These are phyloP conservation scores for Porphyrellus cyaneotinctus DNA, from an alignment of 768 basidiomycete species.

Conservation along the genomic window DNA sequence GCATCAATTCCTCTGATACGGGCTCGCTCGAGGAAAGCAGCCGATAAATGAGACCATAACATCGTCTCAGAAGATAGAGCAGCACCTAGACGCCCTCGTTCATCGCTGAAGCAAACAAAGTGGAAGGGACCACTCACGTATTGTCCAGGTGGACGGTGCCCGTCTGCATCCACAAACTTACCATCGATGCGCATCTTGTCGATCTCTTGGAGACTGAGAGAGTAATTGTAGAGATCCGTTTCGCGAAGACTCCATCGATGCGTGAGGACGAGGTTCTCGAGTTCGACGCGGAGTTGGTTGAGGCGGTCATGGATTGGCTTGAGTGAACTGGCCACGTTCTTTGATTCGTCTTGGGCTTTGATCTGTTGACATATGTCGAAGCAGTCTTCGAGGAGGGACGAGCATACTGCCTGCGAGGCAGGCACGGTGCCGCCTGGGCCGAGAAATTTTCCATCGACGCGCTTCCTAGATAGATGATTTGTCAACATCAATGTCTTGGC, in stretches of 20 bases:
- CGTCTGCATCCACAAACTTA: slow-evolving; percentile 93
- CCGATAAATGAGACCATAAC: slow-evolving; percentile 94
- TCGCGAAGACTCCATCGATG: slow-evolving; percentile 97
- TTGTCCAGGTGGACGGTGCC: slow-evolving; percentile 89
- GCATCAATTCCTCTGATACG: slow-evolving; percentile 97
- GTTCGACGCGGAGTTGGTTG: slow-evolving; percentile 75
- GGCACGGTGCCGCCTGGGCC: slow-evolving; percentile 89
- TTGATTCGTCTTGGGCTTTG: slow-evolving; percentile 86
- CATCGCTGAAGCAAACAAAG: not conserved
- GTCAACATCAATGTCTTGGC: slow-evolving; percentile 10
- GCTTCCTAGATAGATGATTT: slow-evolving; percentile 50
- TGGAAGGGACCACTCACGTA: slow-evolving; percentile 54
- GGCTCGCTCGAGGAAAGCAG: slow-evolving; percentile 94
- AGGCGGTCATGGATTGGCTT: slow-evolving; percentile 94
- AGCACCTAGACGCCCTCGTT: slow-evolving; percentile 56
- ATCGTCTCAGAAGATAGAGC: slow-evolving; percentile 87
- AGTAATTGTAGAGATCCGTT: slow-evolving; percentile 92
- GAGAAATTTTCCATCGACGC: slow-evolving; percentile 94
- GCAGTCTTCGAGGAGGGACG: slow-evolving; percentile 91
- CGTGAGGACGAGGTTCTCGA: slow-evolving; percentile 89
- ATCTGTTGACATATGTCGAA: slow-evolving; percentile 96
- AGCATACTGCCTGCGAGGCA: slow-evolving; percentile 85
- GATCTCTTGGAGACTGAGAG: slow-evolving; percentile 88
- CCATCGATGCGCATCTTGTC: slow-evolving; percentile 97
- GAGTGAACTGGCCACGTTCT: slow-evolving; percentile 78